Percentiles rank a stretch among this genome's conserved stretches.
Evolutionary conservation across 2,329 filamentous ascomycete species (phyloP).

Genomic region (Curvularia lunata): DNA sequence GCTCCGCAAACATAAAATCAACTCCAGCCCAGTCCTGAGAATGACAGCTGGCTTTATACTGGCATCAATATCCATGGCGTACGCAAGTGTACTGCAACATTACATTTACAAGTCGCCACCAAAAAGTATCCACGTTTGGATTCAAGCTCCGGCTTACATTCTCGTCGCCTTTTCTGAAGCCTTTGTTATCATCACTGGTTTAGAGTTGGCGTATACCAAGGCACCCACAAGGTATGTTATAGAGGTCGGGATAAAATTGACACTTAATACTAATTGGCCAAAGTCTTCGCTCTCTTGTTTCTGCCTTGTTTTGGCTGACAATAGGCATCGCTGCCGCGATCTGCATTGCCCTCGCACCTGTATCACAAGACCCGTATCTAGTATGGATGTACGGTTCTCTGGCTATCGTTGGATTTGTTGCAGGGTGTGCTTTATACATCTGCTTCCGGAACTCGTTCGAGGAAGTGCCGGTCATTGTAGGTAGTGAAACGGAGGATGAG

Average conservation of each 20-base stretch:
- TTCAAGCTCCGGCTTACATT: conserved; percentile 49
- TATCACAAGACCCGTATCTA: conserved; percentile 34
- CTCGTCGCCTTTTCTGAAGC: conserved; percentile 50
- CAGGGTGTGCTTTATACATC: conserved; percentile 53
- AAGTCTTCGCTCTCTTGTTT: conserved; percentile 36
- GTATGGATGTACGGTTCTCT: conserved; percentile 27
- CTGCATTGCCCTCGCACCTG: conserved; percentile 38
- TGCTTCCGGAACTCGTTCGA: conserved; percentile 43
- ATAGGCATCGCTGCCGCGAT: conserved; percentile 35
- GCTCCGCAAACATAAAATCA: conserved; percentile 26
- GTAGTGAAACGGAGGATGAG: background rate
- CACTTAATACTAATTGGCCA: background rate
- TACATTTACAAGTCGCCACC: conserved; percentile 39
- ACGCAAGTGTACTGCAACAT: conserved; percentile 35
- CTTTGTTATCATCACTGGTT: conserved; percentile 50
- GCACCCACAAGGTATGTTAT: conserved; percentile 37
- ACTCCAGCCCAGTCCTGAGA: conserved; percentile 32
- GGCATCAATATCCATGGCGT: conserved; percentile 29
- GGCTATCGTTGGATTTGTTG: conserved; percentile 16
- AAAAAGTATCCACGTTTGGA: conserved; percentile 48
- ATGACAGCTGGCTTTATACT: conserved; percentile 33
- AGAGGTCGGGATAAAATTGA: no score
- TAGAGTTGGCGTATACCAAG: conserved; percentile 51
- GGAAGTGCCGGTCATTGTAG: background rate
- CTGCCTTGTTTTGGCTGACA: conserved; percentile 35